phyloP scores from a whole-genome alignment of 2,329 filamentous ascomycete species.

The Elsinoe australis region DNA sequence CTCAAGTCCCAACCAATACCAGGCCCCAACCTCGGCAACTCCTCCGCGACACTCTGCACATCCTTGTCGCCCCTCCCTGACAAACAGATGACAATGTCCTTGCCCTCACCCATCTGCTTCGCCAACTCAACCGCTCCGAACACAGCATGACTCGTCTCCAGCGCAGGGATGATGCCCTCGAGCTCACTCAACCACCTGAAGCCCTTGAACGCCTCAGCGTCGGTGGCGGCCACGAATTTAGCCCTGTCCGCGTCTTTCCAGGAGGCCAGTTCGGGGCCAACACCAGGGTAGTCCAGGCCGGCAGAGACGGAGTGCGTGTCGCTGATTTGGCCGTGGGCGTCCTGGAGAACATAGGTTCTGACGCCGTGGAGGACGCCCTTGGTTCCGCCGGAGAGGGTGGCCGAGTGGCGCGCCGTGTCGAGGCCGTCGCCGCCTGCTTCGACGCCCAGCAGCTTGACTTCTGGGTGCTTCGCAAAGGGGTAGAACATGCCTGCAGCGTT shows the following conservation, averaged over 20 bases:
- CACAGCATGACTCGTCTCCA: conserved; percentile 89
- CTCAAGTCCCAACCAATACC: conserved; percentile 69
- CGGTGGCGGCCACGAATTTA: conserved; percentile 82
- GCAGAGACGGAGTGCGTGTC: conserved; percentile 97
- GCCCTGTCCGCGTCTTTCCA: conserved; percentile 91
- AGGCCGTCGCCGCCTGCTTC: conserved; percentile 92
- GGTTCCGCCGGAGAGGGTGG: conserved; percentile 75
- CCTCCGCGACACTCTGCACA: conserved; percentile 94
- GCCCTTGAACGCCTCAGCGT: conserved; percentile 79
- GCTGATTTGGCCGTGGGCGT: conserved; percentile 83
- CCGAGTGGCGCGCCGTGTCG: conserved; percentile 76
- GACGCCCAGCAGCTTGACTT: conserved; percentile 82
- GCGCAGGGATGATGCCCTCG: conserved; percentile 92
- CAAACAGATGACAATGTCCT: conserved; percentile 90
- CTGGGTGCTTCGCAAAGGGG: conserved; percentile 78
- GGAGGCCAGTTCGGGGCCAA: conserved; percentile 80
- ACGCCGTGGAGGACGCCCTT: conserved; percentile 96
- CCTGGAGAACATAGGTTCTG: conserved; percentile 88
- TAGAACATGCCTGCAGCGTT: conserved; percentile 99
- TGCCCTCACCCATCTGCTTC: conserved; percentile 79
- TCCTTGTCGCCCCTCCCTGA: conserved; percentile 96
- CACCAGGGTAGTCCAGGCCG: conserved; percentile 92
- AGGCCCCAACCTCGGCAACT: conserved; percentile 79
- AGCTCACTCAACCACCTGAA: conserved; percentile 79
- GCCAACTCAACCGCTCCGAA: conserved; percentile 83